Conservation (phyloP, 2,329 filamentous ascomycete species). For the Celoporthe dispersa region DNA sequence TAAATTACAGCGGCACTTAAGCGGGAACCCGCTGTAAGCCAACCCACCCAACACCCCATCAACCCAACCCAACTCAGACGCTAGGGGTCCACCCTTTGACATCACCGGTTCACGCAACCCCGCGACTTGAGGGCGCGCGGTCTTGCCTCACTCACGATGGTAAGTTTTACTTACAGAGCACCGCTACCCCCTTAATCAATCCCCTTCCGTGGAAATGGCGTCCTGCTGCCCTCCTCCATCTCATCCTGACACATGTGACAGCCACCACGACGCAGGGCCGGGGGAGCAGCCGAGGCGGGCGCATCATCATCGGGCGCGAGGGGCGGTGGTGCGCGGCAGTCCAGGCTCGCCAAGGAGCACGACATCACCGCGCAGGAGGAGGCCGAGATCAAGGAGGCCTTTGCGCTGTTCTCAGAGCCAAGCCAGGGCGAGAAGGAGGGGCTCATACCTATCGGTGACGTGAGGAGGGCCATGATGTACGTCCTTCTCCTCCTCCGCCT, state of each 20-base stretch:
- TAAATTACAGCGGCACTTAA: not conserved
- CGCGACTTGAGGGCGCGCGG: conserved; percentile 19
- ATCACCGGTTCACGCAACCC: conserved; percentile 19
- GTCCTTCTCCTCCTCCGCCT: conserved; percentile 34
- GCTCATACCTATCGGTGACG: conserved; percentile 68
- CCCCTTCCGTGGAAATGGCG: not conserved
- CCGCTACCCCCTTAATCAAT: not conserved
- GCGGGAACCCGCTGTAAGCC: not conserved
- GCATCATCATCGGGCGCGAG: conserved; percentile 40
- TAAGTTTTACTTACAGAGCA: conserved; percentile 10
- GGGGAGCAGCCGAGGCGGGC: conserved; percentile 37
- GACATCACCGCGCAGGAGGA: conserved; percentile 84
- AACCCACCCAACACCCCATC: not conserved
- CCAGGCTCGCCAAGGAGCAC: conserved; percentile 91
- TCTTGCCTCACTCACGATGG: conserved; percentile 22
- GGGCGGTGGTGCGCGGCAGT: conserved; percentile 59
- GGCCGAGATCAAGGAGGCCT: conserved; percentile 88
- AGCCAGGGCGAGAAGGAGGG: conserved; percentile 74
- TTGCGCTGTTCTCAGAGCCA: conserved; percentile 76
- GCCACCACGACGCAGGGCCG: conserved; percentile 59
- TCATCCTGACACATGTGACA: conserved; percentile 34
- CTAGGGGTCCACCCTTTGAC: conserved; percentile 25
- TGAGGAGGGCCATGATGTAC: conserved; percentile 75
- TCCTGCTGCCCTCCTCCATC: not conserved
- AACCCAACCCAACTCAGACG: not conserved